phyloP scores from a whole-genome alignment of 768 basidiomycete genomes.

The Mycena amicta region DNA sequence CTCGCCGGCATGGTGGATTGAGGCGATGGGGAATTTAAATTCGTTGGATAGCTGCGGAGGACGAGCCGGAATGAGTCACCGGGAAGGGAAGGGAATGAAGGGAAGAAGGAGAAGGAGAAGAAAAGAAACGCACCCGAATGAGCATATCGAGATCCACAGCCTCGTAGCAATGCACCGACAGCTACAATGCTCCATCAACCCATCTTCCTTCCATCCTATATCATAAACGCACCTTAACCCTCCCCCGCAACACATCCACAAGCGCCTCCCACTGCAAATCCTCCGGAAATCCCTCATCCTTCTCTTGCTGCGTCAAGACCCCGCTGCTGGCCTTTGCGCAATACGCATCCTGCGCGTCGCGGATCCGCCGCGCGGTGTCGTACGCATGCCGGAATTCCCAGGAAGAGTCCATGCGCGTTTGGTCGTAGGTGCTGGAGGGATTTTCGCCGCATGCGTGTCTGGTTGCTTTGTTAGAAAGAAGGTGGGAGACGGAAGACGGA shows the following conservation, averaged over 20 bases:
- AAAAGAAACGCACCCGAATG: slow-evolving; percentile 50
- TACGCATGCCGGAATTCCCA: slow-evolving; percentile 78
- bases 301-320: slow-evolving; percentile 44
- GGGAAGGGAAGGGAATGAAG: too few species aligned
- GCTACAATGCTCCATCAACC: too few species aligned
- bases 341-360: slow-evolving; percentile 65
- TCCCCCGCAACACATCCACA: slow-evolving; percentile 71
- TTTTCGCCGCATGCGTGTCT: slow-evolving; percentile 72
- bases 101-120: too few species aligned
- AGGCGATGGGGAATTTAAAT: slow-evolving; percentile 75
- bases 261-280: slow-evolving; percentile 71
- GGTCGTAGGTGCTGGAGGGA: slow-evolving; percentile 41
- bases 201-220: too few species aligned
- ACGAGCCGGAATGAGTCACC: background rate
- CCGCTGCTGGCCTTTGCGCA: slow-evolving; percentile 53
- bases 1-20: slow-evolving; percentile 80
- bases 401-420: slow-evolving; percentile 60
- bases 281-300: slow-evolving; percentile 55
- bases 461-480: background rate
- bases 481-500: background rate
- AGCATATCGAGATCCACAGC: slow-evolving; percentile 71
- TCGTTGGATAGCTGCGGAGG: slow-evolving; percentile 85
- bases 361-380: slow-evolving; percentile 65
- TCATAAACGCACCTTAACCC: slow-evolving; percentile 75
- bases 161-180: slow-evolving; percentile 49